A percentile compares a stretch with the other conserved stretches of the same genome.
Conservation (phyloP, 2,329 filamentous ascomycete species). For the Penicillium sp. region DNA sequence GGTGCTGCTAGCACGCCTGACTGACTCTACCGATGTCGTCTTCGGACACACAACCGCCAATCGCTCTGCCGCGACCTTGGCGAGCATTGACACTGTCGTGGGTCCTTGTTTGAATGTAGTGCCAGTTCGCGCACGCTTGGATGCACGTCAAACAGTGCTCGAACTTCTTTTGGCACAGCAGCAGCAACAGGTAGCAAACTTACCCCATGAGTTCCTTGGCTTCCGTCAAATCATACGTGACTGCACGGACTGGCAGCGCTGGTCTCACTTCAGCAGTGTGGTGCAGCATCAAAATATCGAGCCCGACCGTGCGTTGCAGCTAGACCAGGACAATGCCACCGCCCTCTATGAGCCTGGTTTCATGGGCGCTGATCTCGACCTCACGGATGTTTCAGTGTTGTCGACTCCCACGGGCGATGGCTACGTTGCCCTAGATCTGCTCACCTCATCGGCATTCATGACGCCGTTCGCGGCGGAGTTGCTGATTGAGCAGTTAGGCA, state of each 20-base stretch:
- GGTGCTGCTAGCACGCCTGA: constrained; percentile 52
- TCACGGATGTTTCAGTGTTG: constrained; percentile 1
- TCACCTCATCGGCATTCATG: constrained; percentile 1
- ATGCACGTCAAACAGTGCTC: constrained; percentile 29
- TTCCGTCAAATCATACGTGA: constrained; percentile 52
- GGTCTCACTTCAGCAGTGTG: constrained; percentile 54
- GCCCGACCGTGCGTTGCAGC: neutral
- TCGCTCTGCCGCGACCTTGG: constrained; percentile 41
- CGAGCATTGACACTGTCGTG: constrained; percentile 24
- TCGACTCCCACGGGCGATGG: neutral
- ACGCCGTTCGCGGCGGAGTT: neutral
- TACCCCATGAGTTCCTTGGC: constrained; percentile 52
- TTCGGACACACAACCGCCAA: constrained; percentile 56
- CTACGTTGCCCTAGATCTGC: constrained; percentile 1
- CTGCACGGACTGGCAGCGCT: constrained; percentile 55
- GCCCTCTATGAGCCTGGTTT: neutral
- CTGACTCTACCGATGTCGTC: constrained; percentile 51
- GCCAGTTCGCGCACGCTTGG: constrained; percentile 22
- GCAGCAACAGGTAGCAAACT: constrained; percentile 47
- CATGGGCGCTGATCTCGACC: constrained; percentile 1
- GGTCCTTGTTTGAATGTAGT: constrained; percentile 29
- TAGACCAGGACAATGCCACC: neutral
- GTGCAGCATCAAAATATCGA: constrained; percentile 49
- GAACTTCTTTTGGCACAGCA: constrained; percentile 51
- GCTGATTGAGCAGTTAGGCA: neutral